Evolutionary conservation across 2,329 filamentous ascomycete species (phyloP), one percentile per base, ranked within the genome.

Genomic region (Colletotrichum melonis): DNA sequence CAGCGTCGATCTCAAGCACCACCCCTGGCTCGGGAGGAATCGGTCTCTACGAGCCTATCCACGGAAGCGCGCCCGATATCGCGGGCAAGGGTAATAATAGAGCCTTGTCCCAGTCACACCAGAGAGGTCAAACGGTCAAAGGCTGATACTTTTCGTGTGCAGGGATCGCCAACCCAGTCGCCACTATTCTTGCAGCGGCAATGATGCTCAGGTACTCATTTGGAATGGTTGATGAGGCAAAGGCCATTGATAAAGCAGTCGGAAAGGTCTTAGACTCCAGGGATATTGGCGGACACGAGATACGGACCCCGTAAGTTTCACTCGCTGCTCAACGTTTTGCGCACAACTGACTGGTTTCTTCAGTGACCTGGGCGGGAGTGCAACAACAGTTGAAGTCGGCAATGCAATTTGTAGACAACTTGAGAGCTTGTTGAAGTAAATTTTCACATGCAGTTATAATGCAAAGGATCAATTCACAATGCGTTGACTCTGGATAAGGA

Each of bases 1-100:
- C 42, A 3, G 42, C 42, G 7, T 86, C 86, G 0, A 49, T 49
- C 42, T 49, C 42, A 28, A 42, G 26, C 55, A 59, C 14, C 42
- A 67, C 56, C 42, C 42, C 42, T 49, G 42, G 42, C 42, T 49
- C 42, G 7, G 42, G 19, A 19, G 42, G 42, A n/a, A 49, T 30
- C 24, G 62, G 62, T 11, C 54, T 64, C 28, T 64, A 64, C 19
- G 62, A 64, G 62, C 62, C 62, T 32, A 52, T 64, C 46, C 62
- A 64, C 19, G 62, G 62, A 32, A 64, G 62, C 26, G 62, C 62
- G 5, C 42, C 42, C 19, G 42, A 49, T 22, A 49, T 49, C 8
- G 42, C 42, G 7, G 42, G 42, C 19, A 49, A 49, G 11, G 42
- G 42, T 49, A 22, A 46, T n/a, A 46, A 49, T 9, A 49, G 42